Conservation (phyloP, 345 rosid genomes). For the Noccaea bulbosa region DNA sequence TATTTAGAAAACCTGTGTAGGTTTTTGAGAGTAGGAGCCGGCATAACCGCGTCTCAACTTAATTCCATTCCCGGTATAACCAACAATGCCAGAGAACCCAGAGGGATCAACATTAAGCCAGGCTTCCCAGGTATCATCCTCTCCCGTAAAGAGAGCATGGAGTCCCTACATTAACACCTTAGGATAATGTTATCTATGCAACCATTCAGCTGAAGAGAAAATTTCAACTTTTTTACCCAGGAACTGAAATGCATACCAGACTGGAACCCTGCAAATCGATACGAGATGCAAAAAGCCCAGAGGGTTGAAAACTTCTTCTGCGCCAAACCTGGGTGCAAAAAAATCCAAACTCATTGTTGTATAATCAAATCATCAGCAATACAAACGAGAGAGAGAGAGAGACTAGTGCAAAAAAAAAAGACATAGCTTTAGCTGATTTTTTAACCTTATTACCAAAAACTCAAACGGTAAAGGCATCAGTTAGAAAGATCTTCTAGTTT, state of each 20-base stretch:
- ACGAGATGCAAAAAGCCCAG: constrained; percentile 98
- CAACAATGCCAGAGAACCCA: constrained; percentile 70
- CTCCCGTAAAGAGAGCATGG: constrained; percentile 90
- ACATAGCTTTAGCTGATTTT: not conserved
- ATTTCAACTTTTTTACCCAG: constrained; percentile 8
- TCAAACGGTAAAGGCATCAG: not conserved
- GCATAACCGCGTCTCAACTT: constrained; percentile 95
- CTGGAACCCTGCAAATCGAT: constrained; percentile 85
- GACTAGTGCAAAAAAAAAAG: not conserved
- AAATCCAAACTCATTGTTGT: constrained; percentile 25
- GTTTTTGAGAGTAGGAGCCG: constrained; percentile 67
- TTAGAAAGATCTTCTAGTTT: not conserved
- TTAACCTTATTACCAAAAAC: constrained; percentile 2
- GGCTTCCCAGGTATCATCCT: constrained; percentile 97
- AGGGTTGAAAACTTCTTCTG: constrained; percentile 87
- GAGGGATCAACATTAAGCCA: constrained; percentile 87
- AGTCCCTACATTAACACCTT: constrained; percentile 65
- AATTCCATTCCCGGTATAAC: constrained; percentile 69
- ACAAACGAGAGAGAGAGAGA: not conserved
- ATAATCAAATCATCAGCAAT: constrained; percentile 2
- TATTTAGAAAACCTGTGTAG: constrained; percentile 64
- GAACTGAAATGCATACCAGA: constrained; percentile 55
- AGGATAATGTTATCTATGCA: constrained; percentile 20
- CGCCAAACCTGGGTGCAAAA: constrained; percentile 83
- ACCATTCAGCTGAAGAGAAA: constrained; percentile 14